phyloP scores from a whole-genome alignment of 1,284 basidiomycete genomes.

The Sporisorium sorghi region DNA sequence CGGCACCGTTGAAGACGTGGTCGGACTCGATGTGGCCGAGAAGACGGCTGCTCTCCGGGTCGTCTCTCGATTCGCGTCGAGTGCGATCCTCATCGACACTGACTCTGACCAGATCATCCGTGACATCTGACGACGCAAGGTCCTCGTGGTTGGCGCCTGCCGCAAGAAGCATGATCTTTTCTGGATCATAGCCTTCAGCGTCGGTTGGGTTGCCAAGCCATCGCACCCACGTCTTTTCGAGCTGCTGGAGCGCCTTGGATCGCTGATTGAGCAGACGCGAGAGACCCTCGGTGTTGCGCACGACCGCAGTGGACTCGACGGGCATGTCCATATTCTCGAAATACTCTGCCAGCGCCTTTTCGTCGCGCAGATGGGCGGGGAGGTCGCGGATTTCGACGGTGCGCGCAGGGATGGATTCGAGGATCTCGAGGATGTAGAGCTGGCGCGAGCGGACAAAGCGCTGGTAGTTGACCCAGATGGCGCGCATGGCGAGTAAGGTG shows the following conservation, averaged over 20 bases:
- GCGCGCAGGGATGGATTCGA: slow-evolving; percentile 90
- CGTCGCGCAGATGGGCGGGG: slow-evolving; percentile 83
- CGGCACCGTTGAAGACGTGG: slow-evolving; percentile 35
- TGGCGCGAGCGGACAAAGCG: slow-evolving; percentile 92
- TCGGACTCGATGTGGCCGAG: slow-evolving; percentile 10
- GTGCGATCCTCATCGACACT: slow-evolving; percentile 16
- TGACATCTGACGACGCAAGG: slow-evolving; percentile 6
- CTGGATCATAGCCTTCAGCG: slow-evolving; percentile 78
- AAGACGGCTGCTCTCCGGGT: slow-evolving; percentile 19
- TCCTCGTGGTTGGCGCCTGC: slow-evolving; percentile 35
- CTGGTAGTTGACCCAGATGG: slow-evolving; percentile 87
- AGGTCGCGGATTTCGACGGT: slow-evolving; percentile 89
- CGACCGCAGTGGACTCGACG: slow-evolving; percentile 90
- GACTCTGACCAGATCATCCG: slow-evolving; percentile 24
- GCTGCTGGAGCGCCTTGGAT: slow-evolving; percentile 79
- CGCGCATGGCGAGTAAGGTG: slow-evolving; percentile 83
- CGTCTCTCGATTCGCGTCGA: background rate
- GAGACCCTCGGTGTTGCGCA: slow-evolving; percentile 82
- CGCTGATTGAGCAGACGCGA: slow-evolving; percentile 80
- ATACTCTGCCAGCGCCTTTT: slow-evolving; percentile 88
- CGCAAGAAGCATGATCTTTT: slow-evolving; percentile 62
- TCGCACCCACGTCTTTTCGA: slow-evolving; percentile 85
- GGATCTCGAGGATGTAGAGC: slow-evolving; percentile 90
- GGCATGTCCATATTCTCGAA: slow-evolving; percentile 77
- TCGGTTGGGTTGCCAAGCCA: slow-evolving; percentile 93